Evolutionary conservation across 805 yeast genomes (phyloP), one percentile per base, ranked within the genome.

Genomic region (Ogataea glucozyma): DNA sequence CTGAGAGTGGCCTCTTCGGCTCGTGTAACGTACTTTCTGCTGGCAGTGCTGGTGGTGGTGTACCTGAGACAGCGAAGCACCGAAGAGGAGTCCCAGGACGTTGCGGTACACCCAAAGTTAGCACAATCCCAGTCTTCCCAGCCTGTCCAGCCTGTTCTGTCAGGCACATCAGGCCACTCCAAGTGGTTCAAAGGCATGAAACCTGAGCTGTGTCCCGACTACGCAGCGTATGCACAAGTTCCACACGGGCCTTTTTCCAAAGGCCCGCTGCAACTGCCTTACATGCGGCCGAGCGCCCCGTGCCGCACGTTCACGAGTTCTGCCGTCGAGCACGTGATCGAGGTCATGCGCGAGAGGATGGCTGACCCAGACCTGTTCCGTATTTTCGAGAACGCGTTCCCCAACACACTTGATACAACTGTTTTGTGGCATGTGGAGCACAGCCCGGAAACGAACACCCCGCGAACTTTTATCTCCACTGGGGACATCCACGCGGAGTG

Each of bases 401-500:
- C 97, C 6, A 88, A 88, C 60, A 88, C 97, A 0, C 65, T 88
- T 40, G 97, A 88, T 56, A 88, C 96, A 1, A 88, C 96, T 0
- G 78, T 88, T 36, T 68, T 85, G 41, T 88, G 88, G 87, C 88
- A 83, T 61, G 50, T 57, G 3, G 52, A 61, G 13, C 54, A 52
- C 11, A 39, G 49, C 16, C 38, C 51, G 13, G 46, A 36, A 10
- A 44, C 38, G 13, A 32, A 49, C 44, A 18, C 53, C 43, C 77
- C 89, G 0, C 77, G 80, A 48, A 72, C 95, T 1, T 88, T 88
- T 62, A 76, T 88, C 1, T 91, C 88, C 23, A 88, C 97, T 0
- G 97, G 97, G 8, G 97, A 88, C 58, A 88, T 88, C 43, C 89
- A 87, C 60, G 96, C 96, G 2, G 96, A 88, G 62, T 88, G 97